phyloP scores from a whole-genome alignment of 108 stramenopile species.

The Fistulifera solaris region DNA sequence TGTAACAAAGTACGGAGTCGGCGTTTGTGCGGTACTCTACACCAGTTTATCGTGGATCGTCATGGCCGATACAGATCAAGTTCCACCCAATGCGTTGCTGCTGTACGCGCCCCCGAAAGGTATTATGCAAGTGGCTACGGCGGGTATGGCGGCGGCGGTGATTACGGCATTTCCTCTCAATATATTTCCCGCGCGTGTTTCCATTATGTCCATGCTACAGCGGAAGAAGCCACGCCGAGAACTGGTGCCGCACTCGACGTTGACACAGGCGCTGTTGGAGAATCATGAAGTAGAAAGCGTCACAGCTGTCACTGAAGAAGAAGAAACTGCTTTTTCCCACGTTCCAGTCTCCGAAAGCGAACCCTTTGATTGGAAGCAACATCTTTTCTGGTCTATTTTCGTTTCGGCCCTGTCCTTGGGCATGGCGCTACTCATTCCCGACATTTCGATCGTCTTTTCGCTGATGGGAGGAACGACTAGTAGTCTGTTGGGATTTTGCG shows the following conservation, averaged over 20 bases:
- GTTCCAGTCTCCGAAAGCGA: not conserved
- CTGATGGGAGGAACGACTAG: conserved; percentile 67
- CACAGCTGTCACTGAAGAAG: not conserved
- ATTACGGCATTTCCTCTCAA: conserved; percentile 78
- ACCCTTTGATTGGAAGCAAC: conserved; percentile 6
- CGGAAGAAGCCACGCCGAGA: not conserved
- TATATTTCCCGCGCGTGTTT: conserved; percentile 66
- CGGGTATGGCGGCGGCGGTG: conserved; percentile 64
- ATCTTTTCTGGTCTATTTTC: conserved; percentile 18
- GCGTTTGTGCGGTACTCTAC: conserved; percentile 29
- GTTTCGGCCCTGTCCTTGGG: conserved; percentile 50
- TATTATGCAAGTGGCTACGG: conserved; percentile 55
- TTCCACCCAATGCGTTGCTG: conserved; percentile 53
- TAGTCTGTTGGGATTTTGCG: conserved; percentile 54
- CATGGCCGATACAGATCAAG: conserved; percentile 31
- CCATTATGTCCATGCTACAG: conserved; percentile 10
- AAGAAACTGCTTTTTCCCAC: conserved; percentile 5
- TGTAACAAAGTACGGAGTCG: conserved; percentile 34
- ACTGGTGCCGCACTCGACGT: not conserved
- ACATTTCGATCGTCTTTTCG: conserved; percentile 69
- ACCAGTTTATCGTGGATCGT: conserved; percentile 40
- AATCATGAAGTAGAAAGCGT: not conserved
- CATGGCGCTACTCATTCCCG: conserved; percentile 53
- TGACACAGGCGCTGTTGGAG: conserved; percentile 9
- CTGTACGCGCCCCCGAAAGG: conserved; percentile 37